phyloP scores from a whole-genome alignment of 108 stramenopile genomes.

The Cyclotella choctawhatcheeana region DNA sequence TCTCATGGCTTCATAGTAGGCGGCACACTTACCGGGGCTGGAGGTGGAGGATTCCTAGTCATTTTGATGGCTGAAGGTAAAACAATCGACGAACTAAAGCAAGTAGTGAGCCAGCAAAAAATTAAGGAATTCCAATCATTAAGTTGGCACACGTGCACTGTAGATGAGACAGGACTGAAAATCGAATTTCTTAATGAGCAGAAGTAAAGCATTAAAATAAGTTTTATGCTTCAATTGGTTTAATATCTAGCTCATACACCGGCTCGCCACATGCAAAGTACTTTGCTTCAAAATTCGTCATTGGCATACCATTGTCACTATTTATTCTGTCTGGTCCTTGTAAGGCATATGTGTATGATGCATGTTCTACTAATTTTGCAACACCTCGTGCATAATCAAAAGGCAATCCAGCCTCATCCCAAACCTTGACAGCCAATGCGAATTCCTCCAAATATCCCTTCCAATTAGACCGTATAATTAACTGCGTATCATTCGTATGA shows the following conservation, averaged over 20 bases:
- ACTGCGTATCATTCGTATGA: constrained; percentile 23
- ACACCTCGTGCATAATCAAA: not conserved
- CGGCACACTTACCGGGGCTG: constrained; percentile 78
- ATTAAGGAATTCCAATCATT: constrained; percentile 23
- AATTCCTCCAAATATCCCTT: constrained; percentile 80
- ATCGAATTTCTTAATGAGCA: too few species aligned
- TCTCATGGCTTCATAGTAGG: constrained; percentile 50
- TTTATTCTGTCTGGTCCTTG: constrained; percentile 19
- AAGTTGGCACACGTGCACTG: constrained; percentile 55
- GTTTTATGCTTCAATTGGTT: not conserved
- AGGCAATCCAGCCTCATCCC: constrained; percentile 13
- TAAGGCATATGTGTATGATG: not conserved
- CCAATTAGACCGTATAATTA: constrained; percentile 85
- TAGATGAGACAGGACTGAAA: constrained; percentile 51
- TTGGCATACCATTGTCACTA: constrained; percentile 5
- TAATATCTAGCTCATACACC: constrained; percentile 31
- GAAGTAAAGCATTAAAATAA: too few species aligned
- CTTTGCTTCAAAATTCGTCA: constrained; percentile 54
- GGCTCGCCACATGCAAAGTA: constrained; percentile 43
- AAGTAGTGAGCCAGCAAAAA: constrained; percentile 16
- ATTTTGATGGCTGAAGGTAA: constrained; percentile 47
- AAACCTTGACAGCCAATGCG: constrained; percentile 37
- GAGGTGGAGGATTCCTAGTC: constrained; percentile 80
- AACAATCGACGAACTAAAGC: constrained; percentile 24
- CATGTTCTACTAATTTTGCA: not conserved